These are phyloP conservation scores for Orbilia oligospora DNA, from an alignment of 2,329 filamentous ascomycete genomes.

Conservation along the genomic window DNA sequence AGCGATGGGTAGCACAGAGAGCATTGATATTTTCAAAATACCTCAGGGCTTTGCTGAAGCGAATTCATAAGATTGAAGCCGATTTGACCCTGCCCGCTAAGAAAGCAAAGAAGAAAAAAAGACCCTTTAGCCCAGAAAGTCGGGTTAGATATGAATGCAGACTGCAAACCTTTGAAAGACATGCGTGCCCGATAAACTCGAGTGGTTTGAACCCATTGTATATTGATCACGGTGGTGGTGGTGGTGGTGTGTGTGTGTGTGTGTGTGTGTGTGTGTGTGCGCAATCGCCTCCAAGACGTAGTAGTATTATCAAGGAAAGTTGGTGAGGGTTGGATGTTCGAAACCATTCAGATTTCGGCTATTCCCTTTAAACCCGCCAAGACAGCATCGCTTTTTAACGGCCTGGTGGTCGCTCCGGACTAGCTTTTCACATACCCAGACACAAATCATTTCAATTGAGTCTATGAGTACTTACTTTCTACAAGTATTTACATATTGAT, in stretches of 20 bases:
- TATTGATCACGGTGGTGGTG: not conserved
- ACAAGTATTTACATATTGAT: not conserved
- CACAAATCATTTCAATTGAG: no score
- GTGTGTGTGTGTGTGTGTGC: no score
- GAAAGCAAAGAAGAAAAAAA: constrained; percentile 18
- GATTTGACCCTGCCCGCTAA: constrained; percentile 51
- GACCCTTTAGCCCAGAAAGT: not conserved
- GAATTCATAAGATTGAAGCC: constrained; percentile 50
- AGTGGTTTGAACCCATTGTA: constrained; percentile 51
- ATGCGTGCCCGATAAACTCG: constrained; percentile 36
- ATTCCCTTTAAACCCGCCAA: constrained; percentile 5
- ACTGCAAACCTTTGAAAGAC: constrained; percentile 45
- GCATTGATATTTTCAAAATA: not conserved
- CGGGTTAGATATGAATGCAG: not conserved
- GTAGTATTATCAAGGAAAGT: not conserved
- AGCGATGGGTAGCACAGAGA: not conserved
- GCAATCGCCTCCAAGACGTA: no score
- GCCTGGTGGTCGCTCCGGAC: no score
- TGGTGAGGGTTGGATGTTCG: not conserved
- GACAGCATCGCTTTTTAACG: constrained; percentile 3
- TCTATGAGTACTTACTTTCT: no score
- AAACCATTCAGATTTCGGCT: constrained; percentile 9
- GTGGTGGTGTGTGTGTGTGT: no score
- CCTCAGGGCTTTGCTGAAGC: constrained; percentile 54
- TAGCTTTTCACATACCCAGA: no score